Base-by-base conservation (phyloP, 192 early-diverging fungal genomes). In the Backusella tarrabulga region DNA sequence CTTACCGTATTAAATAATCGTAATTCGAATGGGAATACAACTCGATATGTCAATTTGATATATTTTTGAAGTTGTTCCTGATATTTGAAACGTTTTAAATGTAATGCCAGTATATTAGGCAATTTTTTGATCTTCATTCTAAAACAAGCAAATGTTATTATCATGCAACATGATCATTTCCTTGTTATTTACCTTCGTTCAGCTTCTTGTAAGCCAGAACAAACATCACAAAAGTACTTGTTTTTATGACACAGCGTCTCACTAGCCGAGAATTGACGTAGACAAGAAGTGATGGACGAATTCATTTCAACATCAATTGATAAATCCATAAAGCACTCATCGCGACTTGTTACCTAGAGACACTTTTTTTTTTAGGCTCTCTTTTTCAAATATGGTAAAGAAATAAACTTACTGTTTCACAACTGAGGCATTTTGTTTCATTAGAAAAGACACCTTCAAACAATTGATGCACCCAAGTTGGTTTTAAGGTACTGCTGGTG, bases 41-140 rank as follows among this genome's bases (percentile, higher is more conserved):
- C 97, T 29, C 98, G 90, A 80, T 97, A 96, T 44, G 94, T 92
- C 32, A 99, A 90, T 84, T 99, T 99, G 77, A 96, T 92, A 79
- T 97, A 94, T 67, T 95, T 88, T 46, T 95, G 92, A 79, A 97
- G 85, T 19, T 92, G 87, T 75, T 99, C 96, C 78, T 97, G 95
- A 83, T 96, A 99, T 80, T 99, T 99, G 84, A 99, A 99, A 38
- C 98, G 90, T 80, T 99, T 99, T 38, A 99, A 83, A 75, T 99
- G 98, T 38, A 99, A 86, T 0, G 96, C 97, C 32, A 99, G 83
- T 38, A 99, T 94, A 75, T 98, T 98, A 6, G 98, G 98, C 52
- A 97, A 82, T 67, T 89, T 83, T 83, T 96, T 95, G 38, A 99
- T 94, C 75, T 97, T 97, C 97, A 99, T 98, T 72, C 97, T 93